phyloP scores from a whole-genome alignment of 2,329 filamentous ascomycete genomes.

The Fusarium transvaalense region DNA sequence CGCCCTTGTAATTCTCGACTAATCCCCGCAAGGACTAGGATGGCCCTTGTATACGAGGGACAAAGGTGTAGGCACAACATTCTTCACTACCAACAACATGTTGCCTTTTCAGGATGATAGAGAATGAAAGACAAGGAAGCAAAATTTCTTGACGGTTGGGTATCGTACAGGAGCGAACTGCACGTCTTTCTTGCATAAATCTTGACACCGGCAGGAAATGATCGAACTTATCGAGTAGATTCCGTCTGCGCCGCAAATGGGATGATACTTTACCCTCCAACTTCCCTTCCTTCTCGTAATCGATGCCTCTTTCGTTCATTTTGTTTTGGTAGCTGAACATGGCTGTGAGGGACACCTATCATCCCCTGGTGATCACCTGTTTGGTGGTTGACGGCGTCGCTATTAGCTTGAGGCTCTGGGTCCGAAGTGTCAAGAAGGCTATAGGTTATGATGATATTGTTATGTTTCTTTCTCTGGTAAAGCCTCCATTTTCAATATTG shows the following conservation, averaged over 20 bases:
- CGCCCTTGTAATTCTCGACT: not conserved
- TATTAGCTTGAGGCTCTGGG: not conserved
- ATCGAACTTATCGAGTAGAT: not conserved
- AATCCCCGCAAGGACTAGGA: not conserved
- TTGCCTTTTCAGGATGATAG: too few species aligned
- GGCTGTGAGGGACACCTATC: not conserved
- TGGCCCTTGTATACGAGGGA: not conserved
- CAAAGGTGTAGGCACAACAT: not conserved
- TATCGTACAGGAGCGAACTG: too few species aligned
- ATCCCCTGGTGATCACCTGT: not conserved
- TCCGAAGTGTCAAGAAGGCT: not conserved
- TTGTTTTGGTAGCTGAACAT: too few species aligned
- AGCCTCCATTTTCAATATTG: rapidly evolving
- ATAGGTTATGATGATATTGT: not conserved
- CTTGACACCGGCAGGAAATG: not conserved
- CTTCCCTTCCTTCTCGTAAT: too few species aligned
- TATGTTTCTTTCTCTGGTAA: not conserved
- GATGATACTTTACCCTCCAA: not conserved
- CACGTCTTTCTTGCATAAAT: rapidly evolving
- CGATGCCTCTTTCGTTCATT: too few species aligned
- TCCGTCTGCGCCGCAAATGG: not conserved
- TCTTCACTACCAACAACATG: not conserved
- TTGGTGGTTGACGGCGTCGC: not conserved
- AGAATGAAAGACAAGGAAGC: not conserved
- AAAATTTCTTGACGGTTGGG: too few species aligned